Conservation (phyloP, 2,329 filamentous ascomycete genomes). For the Pseudomassariella vexata region DNA sequence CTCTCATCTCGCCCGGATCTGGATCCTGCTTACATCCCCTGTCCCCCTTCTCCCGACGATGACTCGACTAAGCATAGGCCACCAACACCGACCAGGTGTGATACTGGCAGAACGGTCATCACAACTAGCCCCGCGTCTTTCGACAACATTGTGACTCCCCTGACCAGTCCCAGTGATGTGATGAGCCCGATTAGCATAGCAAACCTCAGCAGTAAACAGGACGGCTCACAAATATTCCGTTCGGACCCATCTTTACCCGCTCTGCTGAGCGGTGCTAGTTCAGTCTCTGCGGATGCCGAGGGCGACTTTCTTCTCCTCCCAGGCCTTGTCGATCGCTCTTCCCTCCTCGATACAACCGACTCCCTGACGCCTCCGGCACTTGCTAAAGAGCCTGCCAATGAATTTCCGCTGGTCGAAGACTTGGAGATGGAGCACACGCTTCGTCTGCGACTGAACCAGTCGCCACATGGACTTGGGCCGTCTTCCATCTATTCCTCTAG, state of each 20-base stretch:
- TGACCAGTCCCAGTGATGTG: slow-evolving; percentile 50
- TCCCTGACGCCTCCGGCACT: slow-evolving; percentile 49
- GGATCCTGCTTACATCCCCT: slow-evolving; percentile 27
- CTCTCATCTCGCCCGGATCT: slow-evolving; percentile 12
- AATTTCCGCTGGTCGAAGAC: slow-evolving; percentile 42
- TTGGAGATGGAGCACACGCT: slow-evolving; percentile 21
- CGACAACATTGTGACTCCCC: slow-evolving; percentile 40
- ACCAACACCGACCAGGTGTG: slow-evolving; percentile 29
- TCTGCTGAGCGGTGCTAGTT: slow-evolving; percentile 58
- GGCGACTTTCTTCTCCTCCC: slow-evolving; percentile 51
- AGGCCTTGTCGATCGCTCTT: slow-evolving; percentile 36
- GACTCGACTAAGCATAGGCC: slow-evolving; percentile 27
- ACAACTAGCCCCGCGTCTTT: slow-evolving; percentile 49
- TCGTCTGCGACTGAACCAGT: slow-evolving; percentile 3
- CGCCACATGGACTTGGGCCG: slow-evolving; percentile 10
- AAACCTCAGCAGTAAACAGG: slow-evolving; percentile 30
- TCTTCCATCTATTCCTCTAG: slow-evolving; percentile 15
- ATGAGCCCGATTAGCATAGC: slow-evolving; percentile 40
- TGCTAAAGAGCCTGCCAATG: slow-evolving; percentile 37
- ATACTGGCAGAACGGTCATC: slow-evolving; percentile 37
- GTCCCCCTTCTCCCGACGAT: slow-evolving; percentile 41
- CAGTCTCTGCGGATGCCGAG: slow-evolving; percentile 57
- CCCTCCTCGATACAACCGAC: slow-evolving; percentile 46
- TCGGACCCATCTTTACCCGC: slow-evolving; percentile 61
- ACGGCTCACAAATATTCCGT: slow-evolving; percentile 46